These are phyloP conservation scores for Xylaria sp. DNA, from an alignment of 2,329 filamentous ascomycete species.

Conservation along the genomic window DNA sequence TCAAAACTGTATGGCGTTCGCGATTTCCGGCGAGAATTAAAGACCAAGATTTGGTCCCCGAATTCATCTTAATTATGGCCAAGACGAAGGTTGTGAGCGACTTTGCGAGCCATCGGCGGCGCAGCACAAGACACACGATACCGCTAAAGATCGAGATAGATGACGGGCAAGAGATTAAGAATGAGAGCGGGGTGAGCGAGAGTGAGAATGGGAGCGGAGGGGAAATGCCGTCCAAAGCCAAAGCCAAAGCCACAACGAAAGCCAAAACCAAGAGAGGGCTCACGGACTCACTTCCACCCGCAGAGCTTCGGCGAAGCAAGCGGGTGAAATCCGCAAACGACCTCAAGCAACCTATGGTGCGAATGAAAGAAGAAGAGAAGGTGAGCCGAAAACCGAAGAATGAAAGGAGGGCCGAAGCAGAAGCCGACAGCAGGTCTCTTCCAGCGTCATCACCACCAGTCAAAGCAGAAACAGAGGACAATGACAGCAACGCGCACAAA, in stretches of 20 bases:
- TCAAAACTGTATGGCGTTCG: not conserved
- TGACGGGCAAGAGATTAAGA: not conserved
- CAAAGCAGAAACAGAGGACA: slow-evolving; percentile 16
- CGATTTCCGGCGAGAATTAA: not conserved
- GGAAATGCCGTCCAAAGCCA: not conserved
- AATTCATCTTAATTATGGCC: slow-evolving; percentile 13
- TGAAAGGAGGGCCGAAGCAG: not conserved
- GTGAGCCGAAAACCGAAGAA: not conserved
- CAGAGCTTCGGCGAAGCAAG: slow-evolving; percentile 30
- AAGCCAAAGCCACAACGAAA: slow-evolving; percentile 6
- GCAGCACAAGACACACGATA: slow-evolving; percentile 37
- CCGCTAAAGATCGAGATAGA: not conserved
- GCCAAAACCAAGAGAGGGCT: slow-evolving; percentile 29
- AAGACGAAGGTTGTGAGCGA: not conserved
- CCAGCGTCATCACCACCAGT: not conserved
- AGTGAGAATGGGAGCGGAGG: not conserved
- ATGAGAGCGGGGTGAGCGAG: not conserved
- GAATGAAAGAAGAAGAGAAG: not conserved
- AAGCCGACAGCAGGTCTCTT: slow-evolving; percentile 8
- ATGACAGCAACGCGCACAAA: not conserved
- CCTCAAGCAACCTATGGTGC: not conserved
- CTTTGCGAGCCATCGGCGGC: slow-evolving; percentile 31
- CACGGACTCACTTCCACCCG: not conserved
- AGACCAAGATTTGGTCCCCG: not conserved
- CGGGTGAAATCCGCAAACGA: slow-evolving; percentile 12